Conservation (phyloP, 495 filamentous ascomycete species). For the Xylaria scruposa region DNA sequence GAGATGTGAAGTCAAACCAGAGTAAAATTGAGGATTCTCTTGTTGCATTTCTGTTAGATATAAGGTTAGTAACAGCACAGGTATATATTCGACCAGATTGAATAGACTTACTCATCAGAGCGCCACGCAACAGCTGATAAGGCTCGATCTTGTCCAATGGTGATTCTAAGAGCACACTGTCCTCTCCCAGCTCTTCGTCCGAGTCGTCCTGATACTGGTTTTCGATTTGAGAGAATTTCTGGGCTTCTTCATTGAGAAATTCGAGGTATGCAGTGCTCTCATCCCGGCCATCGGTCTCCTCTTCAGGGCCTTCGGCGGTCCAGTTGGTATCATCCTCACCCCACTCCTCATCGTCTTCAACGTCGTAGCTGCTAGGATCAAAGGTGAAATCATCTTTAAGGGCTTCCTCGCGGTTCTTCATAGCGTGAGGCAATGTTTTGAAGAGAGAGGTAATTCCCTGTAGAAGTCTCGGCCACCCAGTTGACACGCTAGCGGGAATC, state of each 20-base stretch:
- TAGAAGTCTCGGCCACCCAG: constrained; percentile 94
- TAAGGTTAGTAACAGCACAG: constrained; percentile 33
- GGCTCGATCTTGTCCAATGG: constrained; percentile 94
- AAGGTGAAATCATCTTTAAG: constrained; percentile 86
- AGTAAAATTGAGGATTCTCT: constrained; percentile 88
- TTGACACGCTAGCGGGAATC: constrained; percentile 86
- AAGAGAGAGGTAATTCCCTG: constrained; percentile 89
- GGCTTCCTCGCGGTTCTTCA: constrained; percentile 92
- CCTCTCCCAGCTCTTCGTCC: constrained; percentile 90
- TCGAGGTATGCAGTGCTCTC: constrained; percentile 95
- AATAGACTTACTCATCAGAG: constrained; percentile 76
- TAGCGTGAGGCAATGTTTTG: constrained; percentile 84
- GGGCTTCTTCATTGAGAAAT: constrained; percentile 92
- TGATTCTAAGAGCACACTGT: constrained; percentile 89
- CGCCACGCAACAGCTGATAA: constrained; percentile 82
- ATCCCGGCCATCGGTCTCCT: constrained; percentile 73
- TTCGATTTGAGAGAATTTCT: constrained; percentile 72
- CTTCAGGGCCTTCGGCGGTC: constrained; percentile 55
- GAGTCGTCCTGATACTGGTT: constrained; percentile 60
- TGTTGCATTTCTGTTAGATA: constrained; percentile 76
- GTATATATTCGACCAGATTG: background rate
- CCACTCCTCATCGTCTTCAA: constrained; percentile 80
- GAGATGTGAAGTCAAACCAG: constrained; percentile 77
- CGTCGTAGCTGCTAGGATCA: constrained; percentile 69
- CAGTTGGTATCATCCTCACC: constrained; percentile 70